A percentile compares a stretch with the other conserved stretches of the same genome.
These are phyloP conservation scores for Populus pruinosa DNA, from an alignment of 345 rosid species.

Conservation along the genomic window DNA sequence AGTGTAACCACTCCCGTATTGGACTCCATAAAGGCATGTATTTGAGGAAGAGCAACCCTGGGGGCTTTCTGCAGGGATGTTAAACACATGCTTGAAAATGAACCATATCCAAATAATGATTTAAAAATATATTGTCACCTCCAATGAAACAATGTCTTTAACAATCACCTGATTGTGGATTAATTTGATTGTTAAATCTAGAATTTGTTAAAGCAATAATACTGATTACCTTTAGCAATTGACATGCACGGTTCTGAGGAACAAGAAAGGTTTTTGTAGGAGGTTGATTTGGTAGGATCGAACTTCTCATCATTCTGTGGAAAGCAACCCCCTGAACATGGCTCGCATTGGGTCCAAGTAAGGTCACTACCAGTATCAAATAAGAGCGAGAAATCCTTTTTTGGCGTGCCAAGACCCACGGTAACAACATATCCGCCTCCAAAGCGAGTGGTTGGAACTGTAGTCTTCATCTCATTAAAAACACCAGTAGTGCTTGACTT, in stretches of 20 bases:
- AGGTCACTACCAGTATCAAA: constrained; percentile 31
- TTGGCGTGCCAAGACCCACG: constrained; percentile 24
- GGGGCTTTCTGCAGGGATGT: background rate
- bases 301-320: constrained; percentile 7
- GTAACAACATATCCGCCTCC: constrained; percentile 6
- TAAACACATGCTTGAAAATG: no score
- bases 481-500: background rate
- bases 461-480: background rate
- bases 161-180: no score
- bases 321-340: constrained; percentile 8
- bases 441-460: background rate
- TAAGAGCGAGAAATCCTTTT: background rate
- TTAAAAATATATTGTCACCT: no score
- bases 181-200: background rate
- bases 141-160: no score
- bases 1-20: background rate
- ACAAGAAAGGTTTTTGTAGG: background rate
- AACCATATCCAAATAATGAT: no score
- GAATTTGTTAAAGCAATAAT: background rate
- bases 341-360: constrained; percentile 25
- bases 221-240: background rate
- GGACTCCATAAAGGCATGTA: background rate
- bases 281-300: background rate
- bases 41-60: background rate
- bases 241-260: background rate